phyloP scores from a whole-genome alignment of 345 rosid genomes.

The Lepidium didymum region DNA sequence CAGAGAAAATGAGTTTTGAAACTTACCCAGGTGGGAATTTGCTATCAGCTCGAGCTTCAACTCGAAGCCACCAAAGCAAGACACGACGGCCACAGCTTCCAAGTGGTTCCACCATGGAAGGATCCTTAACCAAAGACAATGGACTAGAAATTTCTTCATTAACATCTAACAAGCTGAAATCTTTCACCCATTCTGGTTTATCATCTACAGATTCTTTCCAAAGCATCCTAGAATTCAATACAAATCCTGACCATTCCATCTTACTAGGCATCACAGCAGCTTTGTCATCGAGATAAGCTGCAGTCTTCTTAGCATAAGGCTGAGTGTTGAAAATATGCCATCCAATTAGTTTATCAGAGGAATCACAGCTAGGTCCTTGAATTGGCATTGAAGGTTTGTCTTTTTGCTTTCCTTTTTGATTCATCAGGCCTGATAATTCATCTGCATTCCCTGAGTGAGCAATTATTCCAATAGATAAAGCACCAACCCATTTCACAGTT shows the following conservation, averaged over 20 bases:
- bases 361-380: conserved; percentile 97
- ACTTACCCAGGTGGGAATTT: conserved; percentile 84
- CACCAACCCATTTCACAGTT: conserved; percentile 81
- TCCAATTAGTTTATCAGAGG: conserved; percentile 56
- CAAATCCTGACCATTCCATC: conserved; percentile 98
- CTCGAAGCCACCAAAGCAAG: conserved; percentile 98
- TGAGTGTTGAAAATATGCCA: conserved; percentile 73
- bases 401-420: conserved; percentile 25
- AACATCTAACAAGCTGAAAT: conserved; percentile 33
- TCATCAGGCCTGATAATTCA: conserved; percentile 25
- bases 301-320: conserved; percentile 54
- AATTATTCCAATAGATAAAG: conserved; percentile 79
- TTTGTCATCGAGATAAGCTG: conserved; percentile 53
- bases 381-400: conserved; percentile 49
- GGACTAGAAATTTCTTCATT: conserved; percentile 53
- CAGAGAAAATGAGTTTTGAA: neutral
- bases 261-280: conserved; percentile 68
- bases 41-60: conserved; percentile 97
- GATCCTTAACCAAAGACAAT: conserved; percentile 56
- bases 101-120: conserved; percentile 76
- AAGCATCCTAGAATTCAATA: conserved; percentile 74
- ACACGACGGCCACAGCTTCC: conserved; percentile 95
- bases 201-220: conserved; percentile 57
- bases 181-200: conserved; percentile 67
- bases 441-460: conserved; percentile 49